Evolutionary conservation across 208 protist species (phyloP).

Genomic region (Herpetomonas tarakana): DNA sequence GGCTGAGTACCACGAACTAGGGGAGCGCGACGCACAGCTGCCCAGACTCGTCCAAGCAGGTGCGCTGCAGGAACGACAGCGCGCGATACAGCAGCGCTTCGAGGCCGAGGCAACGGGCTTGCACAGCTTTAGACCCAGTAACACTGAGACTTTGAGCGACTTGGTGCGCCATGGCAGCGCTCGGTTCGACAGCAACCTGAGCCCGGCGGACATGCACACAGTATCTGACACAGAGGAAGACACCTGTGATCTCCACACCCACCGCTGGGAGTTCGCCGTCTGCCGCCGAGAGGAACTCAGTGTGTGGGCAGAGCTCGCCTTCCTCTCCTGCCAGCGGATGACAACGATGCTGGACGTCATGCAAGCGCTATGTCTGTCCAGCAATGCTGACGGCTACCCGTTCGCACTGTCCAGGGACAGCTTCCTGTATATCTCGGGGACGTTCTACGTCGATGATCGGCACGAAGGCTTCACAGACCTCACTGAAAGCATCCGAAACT

Average conservation of each 20-base stretch:
- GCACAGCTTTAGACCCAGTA: slow-evolving; percentile 21
- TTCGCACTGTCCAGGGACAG: slow-evolving; percentile 39
- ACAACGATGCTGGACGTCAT: slow-evolving; percentile 71
- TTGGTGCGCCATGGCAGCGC: background rate
- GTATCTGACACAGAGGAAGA: slow-evolving; percentile 42
- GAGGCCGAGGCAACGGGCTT: slow-evolving; percentile 10
- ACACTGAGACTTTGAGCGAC: background rate
- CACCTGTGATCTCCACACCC: slow-evolving; percentile 67
- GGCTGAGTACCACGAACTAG: slow-evolving; percentile 20
- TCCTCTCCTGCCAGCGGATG: slow-evolving; percentile 72
- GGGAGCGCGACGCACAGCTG: slow-evolving; percentile 27
- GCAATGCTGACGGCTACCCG: slow-evolving; percentile 6
- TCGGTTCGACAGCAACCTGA: slow-evolving; percentile 18
- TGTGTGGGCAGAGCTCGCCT: slow-evolving; percentile 56
- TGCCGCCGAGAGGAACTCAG: slow-evolving; percentile 23
- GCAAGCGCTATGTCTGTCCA: slow-evolving; percentile 3
- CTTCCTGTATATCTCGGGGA: slow-evolving; percentile 79
- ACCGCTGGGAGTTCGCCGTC: slow-evolving; percentile 75
- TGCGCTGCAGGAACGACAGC: slow-evolving; percentile 29
- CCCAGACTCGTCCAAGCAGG: slow-evolving; percentile 60
- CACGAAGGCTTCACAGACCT: slow-evolving; percentile 21
- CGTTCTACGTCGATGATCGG: slow-evolving; percentile 83
- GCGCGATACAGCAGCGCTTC: slow-evolving; percentile 30
- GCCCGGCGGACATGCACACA: slow-evolving; percentile 24
- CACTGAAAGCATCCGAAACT: background rate